Percentiles rank a stretch among this genome's conserved stretches.
These are phyloP conservation scores for Penicillium sp. DNA, from an alignment of 2,329 filamentous ascomycete species.

Conservation along the genomic window DNA sequence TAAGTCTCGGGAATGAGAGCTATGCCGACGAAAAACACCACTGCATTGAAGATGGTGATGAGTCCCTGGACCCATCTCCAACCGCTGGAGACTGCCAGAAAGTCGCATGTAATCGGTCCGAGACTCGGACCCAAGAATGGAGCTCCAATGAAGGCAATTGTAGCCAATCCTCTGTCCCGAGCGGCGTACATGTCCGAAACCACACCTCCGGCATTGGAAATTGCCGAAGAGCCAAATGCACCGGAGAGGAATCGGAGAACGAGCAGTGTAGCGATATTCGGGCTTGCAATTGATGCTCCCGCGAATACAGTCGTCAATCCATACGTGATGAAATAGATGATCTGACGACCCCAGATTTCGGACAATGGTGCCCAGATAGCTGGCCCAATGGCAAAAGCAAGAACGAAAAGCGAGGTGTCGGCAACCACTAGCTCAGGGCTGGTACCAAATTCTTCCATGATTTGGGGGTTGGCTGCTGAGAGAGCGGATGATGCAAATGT, in stretches of 20 bases:
- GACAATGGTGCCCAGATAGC: slow-evolving; percentile 4
- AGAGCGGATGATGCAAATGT: slow-evolving; percentile 4
- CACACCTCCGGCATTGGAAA: slow-evolving; percentile 58
- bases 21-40: slow-evolving; percentile 44
- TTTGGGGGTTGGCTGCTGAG: slow-evolving; percentile 2
- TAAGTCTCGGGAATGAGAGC: slow-evolving; percentile 33
- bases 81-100: slow-evolving; percentile 56
- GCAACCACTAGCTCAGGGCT: background rate
- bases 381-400: slow-evolving; percentile 6
- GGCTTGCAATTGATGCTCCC: background rate
- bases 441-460: background rate
- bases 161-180: slow-evolving; percentile 51
- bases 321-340: slow-evolving; percentile 2
- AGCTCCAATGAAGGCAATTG: slow-evolving; percentile 59
- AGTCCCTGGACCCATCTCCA: slow-evolving; percentile 65
- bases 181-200: slow-evolving; percentile 56
- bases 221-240: slow-evolving; percentile 55
- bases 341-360: slow-evolving; percentile 4
- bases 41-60: slow-evolving; percentile 57
- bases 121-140: slow-evolving; percentile 61
- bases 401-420: slow-evolving; percentile 2
- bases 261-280: slow-evolving; percentile 44
- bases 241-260: slow-evolving; percentile 63
- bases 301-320: background rate
- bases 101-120: slow-evolving; percentile 62